These are phyloP conservation scores for Pseudogymnoascus sp. DNA, from an alignment of 2,329 filamentous ascomycete species.

Conservation along the genomic window DNA sequence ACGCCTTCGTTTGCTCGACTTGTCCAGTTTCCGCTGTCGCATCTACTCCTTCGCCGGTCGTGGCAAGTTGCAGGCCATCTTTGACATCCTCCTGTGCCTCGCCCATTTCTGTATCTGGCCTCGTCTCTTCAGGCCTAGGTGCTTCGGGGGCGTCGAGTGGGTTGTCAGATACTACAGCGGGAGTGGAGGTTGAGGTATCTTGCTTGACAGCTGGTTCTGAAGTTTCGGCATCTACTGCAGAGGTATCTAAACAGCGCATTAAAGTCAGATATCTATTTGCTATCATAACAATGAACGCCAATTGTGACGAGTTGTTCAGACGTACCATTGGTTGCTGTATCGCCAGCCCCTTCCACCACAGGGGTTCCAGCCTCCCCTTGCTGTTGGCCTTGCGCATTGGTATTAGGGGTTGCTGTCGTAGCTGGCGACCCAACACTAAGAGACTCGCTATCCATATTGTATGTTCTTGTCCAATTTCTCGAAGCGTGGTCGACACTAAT, in stretches of 20 bases:
- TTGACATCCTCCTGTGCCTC: slow-evolving; percentile 52
- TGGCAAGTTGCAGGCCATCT: slow-evolving; percentile 36
- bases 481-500: slow-evolving; percentile 27
- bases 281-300: neutral
- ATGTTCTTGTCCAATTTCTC: slow-evolving; percentile 13
- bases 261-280: slow-evolving; percentile 16
- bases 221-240: slow-evolving; percentile 49
- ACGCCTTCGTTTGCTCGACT: slow-evolving; percentile 67
- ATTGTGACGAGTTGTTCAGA: slow-evolving; percentile 41
- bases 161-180: slow-evolving; percentile 51
- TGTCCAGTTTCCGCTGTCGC: slow-evolving; percentile 46
- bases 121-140: slow-evolving; percentile 52
- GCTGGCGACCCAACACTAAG: slow-evolving; percentile 51
- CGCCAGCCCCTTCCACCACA: slow-evolving; percentile 24
- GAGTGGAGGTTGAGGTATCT: slow-evolving; percentile 52
- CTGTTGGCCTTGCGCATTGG: slow-evolving; percentile 50
- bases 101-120: slow-evolving; percentile 76
- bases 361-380: slow-evolving; percentile 35
- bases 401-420: slow-evolving; percentile 49
- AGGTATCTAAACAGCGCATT: slow-evolving; percentile 43
- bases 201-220: slow-evolving; percentile 50
- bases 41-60: slow-evolving; percentile 36
- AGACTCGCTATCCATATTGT: slow-evolving; percentile 52
- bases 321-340: slow-evolving; percentile 49
- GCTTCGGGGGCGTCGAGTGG: slow-evolving; percentile 63